phyloP scores from a whole-genome alignment of 345 rosid genomes.

The Eucalyptus camaldulensis region DNA sequence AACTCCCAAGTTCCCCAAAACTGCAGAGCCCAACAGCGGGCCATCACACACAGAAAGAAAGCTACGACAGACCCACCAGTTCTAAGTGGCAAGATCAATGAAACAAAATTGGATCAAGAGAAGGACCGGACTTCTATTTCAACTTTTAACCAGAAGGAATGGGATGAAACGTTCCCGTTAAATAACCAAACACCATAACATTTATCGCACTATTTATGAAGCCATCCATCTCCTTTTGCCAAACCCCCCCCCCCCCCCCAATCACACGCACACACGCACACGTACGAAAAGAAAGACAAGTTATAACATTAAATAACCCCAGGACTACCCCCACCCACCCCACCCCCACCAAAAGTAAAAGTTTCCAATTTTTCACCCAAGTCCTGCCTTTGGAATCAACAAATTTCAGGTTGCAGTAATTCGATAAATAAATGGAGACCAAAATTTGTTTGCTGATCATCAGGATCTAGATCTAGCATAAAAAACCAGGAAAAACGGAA shows the following conservation, averaged over 20 bases:
- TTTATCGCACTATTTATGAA: background rate
- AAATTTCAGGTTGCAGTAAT: background rate
- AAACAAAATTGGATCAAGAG: background rate
- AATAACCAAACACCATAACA: background rate
- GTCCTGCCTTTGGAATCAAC: background rate
- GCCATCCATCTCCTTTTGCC: background rate
- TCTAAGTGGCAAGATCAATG: background rate
- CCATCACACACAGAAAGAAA: background rate
- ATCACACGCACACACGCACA: background rate
- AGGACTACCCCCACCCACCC: background rate
- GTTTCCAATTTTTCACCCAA: background rate
- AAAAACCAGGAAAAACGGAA: background rate
- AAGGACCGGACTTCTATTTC: background rate
- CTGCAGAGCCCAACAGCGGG: background rate
- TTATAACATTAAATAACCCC: background rate
- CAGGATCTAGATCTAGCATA: background rate
- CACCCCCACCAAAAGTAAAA: background rate
- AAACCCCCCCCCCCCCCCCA: background rate
- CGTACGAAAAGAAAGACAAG: background rate
- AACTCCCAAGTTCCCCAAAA: background rate
- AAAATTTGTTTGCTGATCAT: background rate
- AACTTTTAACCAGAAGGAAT: background rate
- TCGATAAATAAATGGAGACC: background rate
- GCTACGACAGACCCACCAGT: background rate
- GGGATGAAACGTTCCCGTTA: background rate